phyloP scores from a whole-genome alignment of 2,329 filamentous ascomycete genomes.

The Claviceps cyperi region DNA sequence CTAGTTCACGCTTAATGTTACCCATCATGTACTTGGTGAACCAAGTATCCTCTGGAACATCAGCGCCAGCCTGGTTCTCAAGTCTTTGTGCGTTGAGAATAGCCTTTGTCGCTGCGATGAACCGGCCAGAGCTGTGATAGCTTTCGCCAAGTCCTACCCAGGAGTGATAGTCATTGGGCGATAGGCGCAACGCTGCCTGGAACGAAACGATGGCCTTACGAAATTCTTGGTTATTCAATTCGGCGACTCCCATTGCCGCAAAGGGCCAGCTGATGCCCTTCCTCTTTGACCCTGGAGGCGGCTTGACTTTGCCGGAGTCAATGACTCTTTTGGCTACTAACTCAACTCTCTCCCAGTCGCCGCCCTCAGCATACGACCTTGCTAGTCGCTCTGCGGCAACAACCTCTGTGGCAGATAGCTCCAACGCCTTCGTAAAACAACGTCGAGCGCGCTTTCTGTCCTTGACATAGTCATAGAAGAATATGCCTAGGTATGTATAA shows the following conservation, averaged over 20 bases:
- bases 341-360: constrained; percentile 95
- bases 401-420: constrained; percentile 76
- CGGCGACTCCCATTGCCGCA: constrained; percentile 81
- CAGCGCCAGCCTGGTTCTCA: constrained; percentile 41
- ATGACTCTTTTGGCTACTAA: constrained; percentile 80
- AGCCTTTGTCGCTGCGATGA: constrained; percentile 85
- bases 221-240: constrained; percentile 89
- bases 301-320: constrained; percentile 84
- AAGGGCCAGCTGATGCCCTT: constrained; percentile 94
- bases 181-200: constrained; percentile 71
- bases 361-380: constrained; percentile 69
- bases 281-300: constrained; percentile 81
- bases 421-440: constrained; percentile 93
- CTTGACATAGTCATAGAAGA: constrained; percentile 79
- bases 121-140: constrained; percentile 85
- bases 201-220: constrained; percentile 81
- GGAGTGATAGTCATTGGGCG: constrained; percentile 79
- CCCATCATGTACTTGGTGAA: constrained; percentile 95
- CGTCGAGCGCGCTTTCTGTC: constrained; percentile 77
- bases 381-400: constrained; percentile 79
- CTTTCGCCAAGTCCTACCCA: constrained; percentile 97
- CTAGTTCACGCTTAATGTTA: constrained; percentile 83
- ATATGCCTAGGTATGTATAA: constrained; percentile 82
- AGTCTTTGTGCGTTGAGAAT: constrained; percentile 73
- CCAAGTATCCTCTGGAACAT: constrained; percentile 58